A percentile compares a stretch with the other conserved stretches of the same genome.
phyloP scores from a whole-genome alignment of 352 stramenopile genomes.

The Phytophthora pseudosyringae region DNA sequence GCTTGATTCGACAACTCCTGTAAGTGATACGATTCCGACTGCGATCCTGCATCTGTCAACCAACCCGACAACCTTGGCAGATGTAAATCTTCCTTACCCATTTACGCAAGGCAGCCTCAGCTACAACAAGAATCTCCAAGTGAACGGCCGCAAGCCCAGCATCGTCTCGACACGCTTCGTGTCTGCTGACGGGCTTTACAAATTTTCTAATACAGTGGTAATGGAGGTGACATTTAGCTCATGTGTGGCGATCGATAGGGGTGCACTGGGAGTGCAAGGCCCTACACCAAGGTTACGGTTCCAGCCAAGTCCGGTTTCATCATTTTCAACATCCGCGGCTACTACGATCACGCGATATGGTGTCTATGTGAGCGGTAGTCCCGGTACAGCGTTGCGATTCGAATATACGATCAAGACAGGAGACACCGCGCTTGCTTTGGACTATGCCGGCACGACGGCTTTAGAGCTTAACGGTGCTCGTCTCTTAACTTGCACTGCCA shows the following conservation, averaged over 20 bases:
- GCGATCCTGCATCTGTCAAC: slow-evolving; percentile 70
- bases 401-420: slow-evolving; percentile 80
- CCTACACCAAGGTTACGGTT: slow-evolving; percentile 58
- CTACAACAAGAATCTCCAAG: slow-evolving; percentile 69
- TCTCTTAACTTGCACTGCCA: slow-evolving; percentile 71
- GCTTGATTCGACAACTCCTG: slow-evolving; percentile 59
- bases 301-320: slow-evolving; percentile 47
- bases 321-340: slow-evolving; percentile 26
- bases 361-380: slow-evolving; percentile 62
- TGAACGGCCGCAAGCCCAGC: slow-evolving; percentile 73
- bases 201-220: slow-evolving; percentile 59
- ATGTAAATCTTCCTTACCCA: slow-evolving; percentile 73
- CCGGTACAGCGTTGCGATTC: slow-evolving; percentile 60
- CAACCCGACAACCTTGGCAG: slow-evolving; percentile 68
- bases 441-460: slow-evolving; percentile 66
- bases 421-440: slow-evolving; percentile 64
- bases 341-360: slow-evolving; percentile 66
- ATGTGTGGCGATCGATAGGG: slow-evolving; percentile 59
- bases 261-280: slow-evolving; percentile 28
- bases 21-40: slow-evolving; percentile 35
- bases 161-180: slow-evolving; percentile 61
- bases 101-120: slow-evolving; percentile 69
- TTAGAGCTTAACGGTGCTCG: slow-evolving; percentile 71
- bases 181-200: slow-evolving; percentile 69
- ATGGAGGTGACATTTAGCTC: slow-evolving; percentile 74